Percentiles rank a stretch among this genome's conserved stretches.
These are phyloP conservation scores for Phaeosphaeria sp. DNA, from an alignment of 2,329 filamentous ascomycete species.

Conservation along the genomic window DNA sequence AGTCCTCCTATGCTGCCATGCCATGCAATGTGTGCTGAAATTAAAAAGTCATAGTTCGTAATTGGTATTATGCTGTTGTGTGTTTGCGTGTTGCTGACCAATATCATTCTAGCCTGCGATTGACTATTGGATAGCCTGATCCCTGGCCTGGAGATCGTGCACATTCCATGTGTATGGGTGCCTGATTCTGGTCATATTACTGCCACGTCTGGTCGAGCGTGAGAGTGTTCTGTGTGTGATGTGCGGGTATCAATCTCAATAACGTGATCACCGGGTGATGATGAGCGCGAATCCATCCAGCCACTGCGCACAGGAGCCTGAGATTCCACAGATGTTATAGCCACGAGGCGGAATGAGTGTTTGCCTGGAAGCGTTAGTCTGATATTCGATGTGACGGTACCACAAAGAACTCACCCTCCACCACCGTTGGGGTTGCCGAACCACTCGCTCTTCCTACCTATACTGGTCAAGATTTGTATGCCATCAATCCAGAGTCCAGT, in stretches of 20 bases:
- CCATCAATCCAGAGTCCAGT: constrained; percentile 86
- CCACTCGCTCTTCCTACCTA: constrained; percentile 82
- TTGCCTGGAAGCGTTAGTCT: constrained; percentile 63
- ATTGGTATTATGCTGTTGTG: background rate
- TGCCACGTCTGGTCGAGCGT: background rate
- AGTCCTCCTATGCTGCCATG: background rate
- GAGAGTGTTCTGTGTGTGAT: background rate
- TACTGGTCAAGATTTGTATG: constrained; percentile 85
- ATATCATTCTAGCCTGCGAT: background rate
- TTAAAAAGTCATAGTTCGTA: background rate
- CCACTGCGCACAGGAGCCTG: constrained; percentile 81
- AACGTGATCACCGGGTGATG: constrained; percentile 65
- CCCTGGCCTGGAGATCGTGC: background rate
- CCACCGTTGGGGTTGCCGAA: constrained; percentile 84
- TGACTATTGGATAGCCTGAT: background rate
- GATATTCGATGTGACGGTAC: constrained; percentile 5
- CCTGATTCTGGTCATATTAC: no score
- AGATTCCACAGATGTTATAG: constrained; percentile 86
- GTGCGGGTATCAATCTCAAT: background rate
- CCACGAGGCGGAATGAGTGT: constrained; percentile 88
- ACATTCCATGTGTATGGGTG: no score
- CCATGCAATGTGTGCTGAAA: constrained; percentile 5
- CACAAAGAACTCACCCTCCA: constrained; percentile 71
- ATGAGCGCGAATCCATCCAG: constrained; percentile 86
- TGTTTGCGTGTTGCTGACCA: background rate